phyloP scores from a whole-genome alignment of 176 grass and related monocot genomes.

The Ensete ventricosum region DNA sequence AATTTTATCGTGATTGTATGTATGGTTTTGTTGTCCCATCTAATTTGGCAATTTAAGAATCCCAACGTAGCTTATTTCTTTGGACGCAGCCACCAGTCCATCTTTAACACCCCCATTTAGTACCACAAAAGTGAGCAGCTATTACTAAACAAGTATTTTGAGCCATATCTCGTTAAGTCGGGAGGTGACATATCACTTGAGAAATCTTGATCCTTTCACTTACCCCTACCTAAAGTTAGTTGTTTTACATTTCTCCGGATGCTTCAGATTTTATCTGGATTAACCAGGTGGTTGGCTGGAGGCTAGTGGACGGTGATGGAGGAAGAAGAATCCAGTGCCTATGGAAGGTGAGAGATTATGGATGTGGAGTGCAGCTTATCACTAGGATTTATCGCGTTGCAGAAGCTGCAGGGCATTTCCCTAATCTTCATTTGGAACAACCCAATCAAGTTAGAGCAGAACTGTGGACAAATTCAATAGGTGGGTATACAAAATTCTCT shows the following conservation, averaged over 20 bases:
- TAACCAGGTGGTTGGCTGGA: conserved; percentile 67
- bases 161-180: too few relatives aligned
- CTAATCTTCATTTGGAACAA: conserved; percentile 38
- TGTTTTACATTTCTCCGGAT: not conserved
- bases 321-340: conserved; percentile 38
- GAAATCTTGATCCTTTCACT: too few relatives aligned
- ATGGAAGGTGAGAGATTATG: conserved; percentile 72
- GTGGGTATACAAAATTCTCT: conserved; percentile 14
- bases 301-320: conserved; percentile 28
- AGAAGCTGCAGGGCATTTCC: conserved; percentile 37
- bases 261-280: conserved; percentile 12
- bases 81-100: too few relatives aligned
- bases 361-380: conserved; percentile 50
- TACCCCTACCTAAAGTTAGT: too few relatives aligned
- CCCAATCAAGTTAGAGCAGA: conserved; percentile 62
- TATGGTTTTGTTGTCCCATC: too few relatives aligned
- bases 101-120: too few relatives aligned
- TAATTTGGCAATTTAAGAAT: too few relatives aligned
- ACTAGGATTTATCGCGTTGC: conserved; percentile 47
- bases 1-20: too few relatives aligned
- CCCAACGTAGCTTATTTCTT: too few relatives aligned
- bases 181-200: too few relatives aligned
- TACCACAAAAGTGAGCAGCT: too few relatives aligned
- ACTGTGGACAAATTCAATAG: conserved; percentile 46
- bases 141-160: too few relatives aligned